phyloP scores from a whole-genome alignment of 345 rosid species.

The Theobroma cacao region DNA sequence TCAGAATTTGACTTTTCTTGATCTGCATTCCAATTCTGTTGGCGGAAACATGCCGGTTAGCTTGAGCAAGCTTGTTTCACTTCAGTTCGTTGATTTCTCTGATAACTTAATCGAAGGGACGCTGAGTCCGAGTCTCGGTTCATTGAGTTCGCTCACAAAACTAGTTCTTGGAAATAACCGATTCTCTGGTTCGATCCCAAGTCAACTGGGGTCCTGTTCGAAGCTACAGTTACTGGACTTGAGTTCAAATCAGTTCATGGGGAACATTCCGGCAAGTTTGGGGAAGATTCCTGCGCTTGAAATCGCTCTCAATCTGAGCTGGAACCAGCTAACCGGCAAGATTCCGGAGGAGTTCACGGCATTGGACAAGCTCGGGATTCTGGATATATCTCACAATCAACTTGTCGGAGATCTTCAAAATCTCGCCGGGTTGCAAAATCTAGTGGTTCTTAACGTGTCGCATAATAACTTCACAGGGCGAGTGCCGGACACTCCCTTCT shows the following conservation, averaged over 20 bases:
- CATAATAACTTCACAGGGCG: slow-evolving; percentile 77
- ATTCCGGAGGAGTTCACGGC: slow-evolving; percentile 59
- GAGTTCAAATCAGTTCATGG: slow-evolving; percentile 58
- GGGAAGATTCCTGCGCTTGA: slow-evolving; percentile 69
- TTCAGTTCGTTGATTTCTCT: slow-evolving; percentile 67
- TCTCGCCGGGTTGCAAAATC: slow-evolving; percentile 68
- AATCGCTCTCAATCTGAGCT: slow-evolving; percentile 81
- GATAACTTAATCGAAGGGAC: slow-evolving; percentile 54
- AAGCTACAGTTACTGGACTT: slow-evolving; percentile 76
- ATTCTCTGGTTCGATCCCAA: slow-evolving; percentile 65
- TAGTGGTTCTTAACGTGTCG: slow-evolving; percentile 81
- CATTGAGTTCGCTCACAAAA: slow-evolving; percentile 61
- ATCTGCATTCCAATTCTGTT: slow-evolving; percentile 73
- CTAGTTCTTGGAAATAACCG: slow-evolving; percentile 61
- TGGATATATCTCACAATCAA: slow-evolving; percentile 73
- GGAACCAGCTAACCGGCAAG: slow-evolving; percentile 54
- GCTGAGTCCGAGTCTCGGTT: slow-evolving; percentile 56
- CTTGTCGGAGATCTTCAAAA: slow-evolving; percentile 57
- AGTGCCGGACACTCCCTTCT: slow-evolving; percentile 77
- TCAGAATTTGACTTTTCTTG: slow-evolving; percentile 64
- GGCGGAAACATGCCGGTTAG: slow-evolving; percentile 58
- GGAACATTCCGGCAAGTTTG: slow-evolving; percentile 58
- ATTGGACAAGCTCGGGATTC: slow-evolving; percentile 58
- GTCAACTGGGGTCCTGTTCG: slow-evolving; percentile 58
- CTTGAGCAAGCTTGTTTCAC: slow-evolving; percentile 41